Evolutionary conservation across 2,329 filamentous ascomycete genomes (phyloP).

Genomic region (Kalaharituber pfeilii): DNA sequence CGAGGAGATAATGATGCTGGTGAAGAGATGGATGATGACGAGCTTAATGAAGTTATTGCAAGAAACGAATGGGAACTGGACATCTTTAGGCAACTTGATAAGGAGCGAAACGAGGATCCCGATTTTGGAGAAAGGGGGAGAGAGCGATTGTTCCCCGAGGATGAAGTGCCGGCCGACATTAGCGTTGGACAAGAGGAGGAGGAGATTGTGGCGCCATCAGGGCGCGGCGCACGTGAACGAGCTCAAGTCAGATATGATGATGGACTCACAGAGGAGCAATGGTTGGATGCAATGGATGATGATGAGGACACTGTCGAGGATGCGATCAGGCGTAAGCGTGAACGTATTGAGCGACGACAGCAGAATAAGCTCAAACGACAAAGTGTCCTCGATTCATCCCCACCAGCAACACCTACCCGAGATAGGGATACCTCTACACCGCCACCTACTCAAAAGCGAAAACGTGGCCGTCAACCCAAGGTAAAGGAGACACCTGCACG

Average conservation of each 20-base stretch:
- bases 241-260: slow-evolving; percentile 93
- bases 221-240: slow-evolving; percentile 85
- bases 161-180: slow-evolving; percentile 69
- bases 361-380: slow-evolving; percentile 52
- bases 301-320: slow-evolving; percentile 90
- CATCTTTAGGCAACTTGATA: slow-evolving; percentile 69
- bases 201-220: slow-evolving; percentile 30
- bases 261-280: slow-evolving; percentile 94
- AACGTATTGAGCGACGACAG: slow-evolving; percentile 62
- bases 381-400: slow-evolving; percentile 46
- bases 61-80: slow-evolving; percentile 63
- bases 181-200: slow-evolving; percentile 61
- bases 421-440: slow-evolving; percentile 31
- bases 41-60: slow-evolving; percentile 85
- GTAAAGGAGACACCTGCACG: slow-evolving; percentile 42
- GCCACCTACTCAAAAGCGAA: slow-evolving; percentile 44
- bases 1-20: slow-evolving; percentile 58
- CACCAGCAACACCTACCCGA: slow-evolving; percentile 60
- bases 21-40: slow-evolving; percentile 97
- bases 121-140: slow-evolving; percentile 51
- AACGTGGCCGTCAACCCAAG: slow-evolving; percentile 73
- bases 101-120: slow-evolving; percentile 47
- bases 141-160: slow-evolving; percentile 69
- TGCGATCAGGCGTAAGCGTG: slow-evolving; percentile 76
- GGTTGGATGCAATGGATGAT: slow-evolving; percentile 93